A percentile compares a stretch with the other conserved stretches of the same genome.
phyloP scores from a whole-genome alignment of 345 rosid genomes.

The Combretum micranthum region DNA sequence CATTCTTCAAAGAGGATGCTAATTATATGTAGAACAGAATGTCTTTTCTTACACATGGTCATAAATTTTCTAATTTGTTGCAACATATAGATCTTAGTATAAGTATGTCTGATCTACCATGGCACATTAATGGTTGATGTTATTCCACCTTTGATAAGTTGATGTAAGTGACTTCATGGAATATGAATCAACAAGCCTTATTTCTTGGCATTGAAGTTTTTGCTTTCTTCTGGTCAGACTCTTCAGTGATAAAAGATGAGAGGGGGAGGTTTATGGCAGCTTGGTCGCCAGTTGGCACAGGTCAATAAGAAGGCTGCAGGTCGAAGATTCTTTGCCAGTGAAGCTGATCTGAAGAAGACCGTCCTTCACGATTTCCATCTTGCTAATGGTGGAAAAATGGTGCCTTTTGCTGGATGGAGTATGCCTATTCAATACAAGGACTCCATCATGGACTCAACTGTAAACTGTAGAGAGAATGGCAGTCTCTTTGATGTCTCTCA shows the following conservation, averaged over 20 bases:
- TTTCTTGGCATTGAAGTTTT: too few relatives aligned
- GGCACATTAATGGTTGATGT: too few relatives aligned
- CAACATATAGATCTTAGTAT: too few relatives aligned
- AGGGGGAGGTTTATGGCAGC: conserved; percentile 91
- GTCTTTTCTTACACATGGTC: too few relatives aligned
- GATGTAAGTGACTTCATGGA: too few relatives aligned
- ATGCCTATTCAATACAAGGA: conserved; percentile 99
- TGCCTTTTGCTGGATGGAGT: conserved; percentile 99
- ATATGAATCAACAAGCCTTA: too few relatives aligned
- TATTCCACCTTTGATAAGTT: too few relatives aligned
- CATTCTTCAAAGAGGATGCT: too few relatives aligned
- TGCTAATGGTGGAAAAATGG: conserved; percentile 90
- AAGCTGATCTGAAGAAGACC: conserved; percentile 80
- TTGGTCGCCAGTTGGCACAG: conserved; percentile 78
- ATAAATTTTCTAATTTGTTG: too few relatives aligned
- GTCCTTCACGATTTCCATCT: conserved; percentile 85
- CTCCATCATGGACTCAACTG: conserved; percentile 92
- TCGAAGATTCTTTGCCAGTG: conserved; percentile 67
- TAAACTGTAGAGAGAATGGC: conserved; percentile 85
- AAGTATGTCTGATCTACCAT: too few relatives aligned
- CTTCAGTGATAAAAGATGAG: conserved; percentile 49
- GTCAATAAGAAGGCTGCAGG: conserved; percentile 59
- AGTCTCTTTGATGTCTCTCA: conserved; percentile 90
- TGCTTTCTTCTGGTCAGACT: conserved; percentile 19
- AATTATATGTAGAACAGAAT: too few relatives aligned